Conservation (phyloP, 441 rosid genomes). For the Gossypium gossypioides region DNA sequence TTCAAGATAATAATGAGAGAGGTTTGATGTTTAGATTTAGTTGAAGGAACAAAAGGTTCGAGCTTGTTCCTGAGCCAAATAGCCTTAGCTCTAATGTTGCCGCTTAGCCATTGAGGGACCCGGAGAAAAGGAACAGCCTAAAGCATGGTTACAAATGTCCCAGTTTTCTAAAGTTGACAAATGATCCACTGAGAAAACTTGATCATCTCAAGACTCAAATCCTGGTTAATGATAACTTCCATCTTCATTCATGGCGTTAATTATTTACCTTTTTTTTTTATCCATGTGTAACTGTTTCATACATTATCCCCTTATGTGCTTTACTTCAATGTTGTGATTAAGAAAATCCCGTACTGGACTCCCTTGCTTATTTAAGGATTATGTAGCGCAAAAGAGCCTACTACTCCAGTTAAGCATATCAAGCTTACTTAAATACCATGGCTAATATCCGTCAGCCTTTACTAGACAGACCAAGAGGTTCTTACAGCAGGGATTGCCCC, state of each 20-base stretch:
- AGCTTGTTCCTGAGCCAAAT: too few relatives aligned
- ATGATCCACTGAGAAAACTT: not conserved
- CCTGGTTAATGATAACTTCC: not conserved
- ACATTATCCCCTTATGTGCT: not conserved
- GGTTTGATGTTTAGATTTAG: too few relatives aligned
- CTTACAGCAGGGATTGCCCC: constrained; percentile 21
- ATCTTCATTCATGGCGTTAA: not conserved
- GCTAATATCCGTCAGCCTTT: constrained; percentile 34
- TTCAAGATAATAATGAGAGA: too few relatives aligned
- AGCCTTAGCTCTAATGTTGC: too few relatives aligned
- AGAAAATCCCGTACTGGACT: not conserved
- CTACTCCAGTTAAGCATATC: not conserved
- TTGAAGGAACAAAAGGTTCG: too few relatives aligned
- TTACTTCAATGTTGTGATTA: not conserved
- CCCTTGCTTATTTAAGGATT: constrained; percentile 5
- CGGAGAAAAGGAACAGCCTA: too few relatives aligned
- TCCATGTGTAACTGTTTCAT: not conserved
- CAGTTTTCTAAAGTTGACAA: not conserved
- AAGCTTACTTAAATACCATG: constrained; percentile 16
- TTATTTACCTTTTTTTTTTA: too few relatives aligned
- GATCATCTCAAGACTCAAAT: not conserved
- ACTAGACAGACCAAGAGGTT: constrained; percentile 27
- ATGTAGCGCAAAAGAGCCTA: not conserved
- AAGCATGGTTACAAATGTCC: too few relatives aligned
- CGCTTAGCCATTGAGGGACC: too few relatives aligned